A percentile compares a stretch with the other conserved stretches of the same genome.
These are phyloP conservation scores for Suhomyces sp. DNA, from an alignment of 805 yeast genomes.

Conservation along the genomic window DNA sequence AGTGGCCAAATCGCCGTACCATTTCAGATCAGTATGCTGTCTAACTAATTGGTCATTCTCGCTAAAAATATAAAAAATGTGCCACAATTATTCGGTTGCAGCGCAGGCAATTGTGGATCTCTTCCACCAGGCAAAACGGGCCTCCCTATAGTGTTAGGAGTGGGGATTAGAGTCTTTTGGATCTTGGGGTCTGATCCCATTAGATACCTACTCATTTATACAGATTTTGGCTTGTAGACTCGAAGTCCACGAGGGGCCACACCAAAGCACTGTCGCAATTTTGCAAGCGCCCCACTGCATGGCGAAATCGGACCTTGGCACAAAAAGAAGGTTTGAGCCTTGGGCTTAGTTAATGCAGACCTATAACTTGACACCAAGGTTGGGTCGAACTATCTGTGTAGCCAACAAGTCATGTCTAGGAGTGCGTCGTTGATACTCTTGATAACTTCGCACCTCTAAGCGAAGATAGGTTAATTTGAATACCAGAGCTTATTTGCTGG, in stretches of 20 bases:
- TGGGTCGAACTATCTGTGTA: neutral
- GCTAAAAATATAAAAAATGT: neutral
- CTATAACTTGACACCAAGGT: neutral
- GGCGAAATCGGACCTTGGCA: neutral
- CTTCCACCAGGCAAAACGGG: neutral
- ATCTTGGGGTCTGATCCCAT: neutral
- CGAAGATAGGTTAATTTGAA: neutral
- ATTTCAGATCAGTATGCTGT: neutral
- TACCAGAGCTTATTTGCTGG: neutral
- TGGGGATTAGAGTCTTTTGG: no score
- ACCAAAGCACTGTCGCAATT: neutral
- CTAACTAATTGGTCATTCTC: neutral
- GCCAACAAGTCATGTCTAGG: neutral
- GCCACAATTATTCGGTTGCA: neutral
- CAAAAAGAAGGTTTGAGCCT: neutral
- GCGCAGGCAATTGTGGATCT: neutral
- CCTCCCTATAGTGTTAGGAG: neutral
- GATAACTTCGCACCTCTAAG: neutral
- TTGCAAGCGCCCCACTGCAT: neutral
- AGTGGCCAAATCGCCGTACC: neutral
- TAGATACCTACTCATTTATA: neutral
- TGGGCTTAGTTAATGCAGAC: neutral
- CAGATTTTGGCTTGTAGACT: neutral
- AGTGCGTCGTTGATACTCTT: neutral
- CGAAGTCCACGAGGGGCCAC: neutral